These are phyloP conservation scores for Phytophthora ramorum DNA, from an alignment of 352 stramenopile species.

Conservation along the genomic window DNA sequence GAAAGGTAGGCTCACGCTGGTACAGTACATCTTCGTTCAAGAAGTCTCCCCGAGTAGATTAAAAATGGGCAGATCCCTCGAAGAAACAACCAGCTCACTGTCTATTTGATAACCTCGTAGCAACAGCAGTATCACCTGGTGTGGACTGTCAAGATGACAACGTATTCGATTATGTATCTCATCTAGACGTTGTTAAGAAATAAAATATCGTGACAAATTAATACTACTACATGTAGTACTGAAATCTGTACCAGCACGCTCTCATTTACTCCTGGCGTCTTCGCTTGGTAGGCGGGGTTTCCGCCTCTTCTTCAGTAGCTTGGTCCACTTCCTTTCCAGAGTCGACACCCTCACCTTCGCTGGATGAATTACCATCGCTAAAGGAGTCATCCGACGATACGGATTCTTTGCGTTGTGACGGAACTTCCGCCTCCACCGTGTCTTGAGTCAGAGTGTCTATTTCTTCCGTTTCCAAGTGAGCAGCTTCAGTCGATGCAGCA, in stretches of 20 bases:
- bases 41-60: conserved; percentile 1
- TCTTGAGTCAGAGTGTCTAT: conserved; percentile 21
- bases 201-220: too few relatives aligned
- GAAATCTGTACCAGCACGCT: neutral
- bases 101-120: too few relatives aligned
- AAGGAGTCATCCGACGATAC: conserved; percentile 48
- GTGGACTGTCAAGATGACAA: too few relatives aligned
- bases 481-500: conserved; percentile 1
- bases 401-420: conserved; percentile 19
- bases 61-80: too few relatives aligned
- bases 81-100: too few relatives aligned
- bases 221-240: too few relatives aligned
- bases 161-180: too few relatives aligned
- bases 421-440: conserved; percentile 16
- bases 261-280: conserved; percentile 29
- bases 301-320: conserved; percentile 2
- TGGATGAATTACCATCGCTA: conserved; percentile 50
- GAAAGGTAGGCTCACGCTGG: conserved; percentile 2
- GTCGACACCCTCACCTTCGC: conserved; percentile 42
- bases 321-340: conserved; percentile 1
- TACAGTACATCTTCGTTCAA: conserved; percentile 25
- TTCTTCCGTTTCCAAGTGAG: conserved; percentile 5
- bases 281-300: conserved; percentile 32
- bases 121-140: too few relatives aligned
- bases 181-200: too few relatives aligned